phyloP scores from a whole-genome alignment of 306 rosid species.

The Arachis hypogaea region DNA sequence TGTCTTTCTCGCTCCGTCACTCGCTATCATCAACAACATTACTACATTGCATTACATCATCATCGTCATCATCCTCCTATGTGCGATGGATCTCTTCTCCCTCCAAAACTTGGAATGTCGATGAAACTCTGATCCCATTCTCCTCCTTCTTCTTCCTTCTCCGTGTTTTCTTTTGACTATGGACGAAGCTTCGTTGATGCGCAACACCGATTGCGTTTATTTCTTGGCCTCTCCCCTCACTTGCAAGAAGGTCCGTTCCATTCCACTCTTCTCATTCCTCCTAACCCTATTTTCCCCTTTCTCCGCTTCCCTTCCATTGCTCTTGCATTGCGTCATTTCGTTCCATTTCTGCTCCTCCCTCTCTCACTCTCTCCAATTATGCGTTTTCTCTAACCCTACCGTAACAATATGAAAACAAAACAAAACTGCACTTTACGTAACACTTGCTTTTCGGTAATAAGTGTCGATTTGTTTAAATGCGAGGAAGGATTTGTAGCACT shows the following conservation, averaged over 20 bases:
- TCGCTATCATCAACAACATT: too few relatives aligned
- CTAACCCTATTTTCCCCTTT: background rate
- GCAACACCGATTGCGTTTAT: conserved; percentile 82
- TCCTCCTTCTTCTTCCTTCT: background rate
- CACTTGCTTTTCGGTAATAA: background rate
- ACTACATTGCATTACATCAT: too few relatives aligned
- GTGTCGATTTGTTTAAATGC: conserved; percentile 1
- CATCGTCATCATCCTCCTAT: background rate
- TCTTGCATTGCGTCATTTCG: background rate
- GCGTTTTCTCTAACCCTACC: conserved; percentile 33
- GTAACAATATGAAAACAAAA: too few relatives aligned
- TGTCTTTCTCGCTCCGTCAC: background rate
- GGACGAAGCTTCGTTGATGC: conserved; percentile 71
- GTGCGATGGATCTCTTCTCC: background rate
- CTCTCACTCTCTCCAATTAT: background rate
- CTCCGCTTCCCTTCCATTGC: background rate
- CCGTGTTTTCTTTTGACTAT: conserved; percentile 34
- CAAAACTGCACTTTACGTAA: conserved; percentile 6
- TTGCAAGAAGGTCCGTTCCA: conserved; percentile 73
- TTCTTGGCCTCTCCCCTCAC: conserved; percentile 92
- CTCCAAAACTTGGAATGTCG: background rate
- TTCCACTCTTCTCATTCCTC: background rate
- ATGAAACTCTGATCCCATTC: conserved; percentile 2
- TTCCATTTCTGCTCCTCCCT: conserved; percentile 4
- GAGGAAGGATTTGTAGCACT: background rate